Conservation (phyloP, 768 basidiomycete genomes). For the Auricularia sp. region DNA sequence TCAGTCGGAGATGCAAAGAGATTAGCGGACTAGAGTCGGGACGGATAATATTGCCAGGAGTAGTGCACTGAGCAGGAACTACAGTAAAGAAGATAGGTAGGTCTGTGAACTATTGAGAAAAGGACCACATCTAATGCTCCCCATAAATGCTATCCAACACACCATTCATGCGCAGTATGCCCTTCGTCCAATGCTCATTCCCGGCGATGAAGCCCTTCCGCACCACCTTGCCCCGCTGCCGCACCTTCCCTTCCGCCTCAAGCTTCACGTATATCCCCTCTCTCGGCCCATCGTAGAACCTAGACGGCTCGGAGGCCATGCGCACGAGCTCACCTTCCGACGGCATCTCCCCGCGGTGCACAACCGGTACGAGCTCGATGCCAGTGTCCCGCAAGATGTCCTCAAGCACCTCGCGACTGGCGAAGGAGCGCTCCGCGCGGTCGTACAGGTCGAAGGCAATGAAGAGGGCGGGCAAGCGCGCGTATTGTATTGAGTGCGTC, state of each 20-base stretch:
- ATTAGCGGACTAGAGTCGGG: too few relatives aligned
- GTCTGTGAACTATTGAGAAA: too few relatives aligned
- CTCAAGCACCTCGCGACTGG: constrained; percentile 26
- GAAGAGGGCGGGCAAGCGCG: constrained; percentile 43
- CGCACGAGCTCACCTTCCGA: constrained; percentile 27
- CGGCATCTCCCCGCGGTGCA: constrained; percentile 34
- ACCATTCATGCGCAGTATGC: constrained; percentile 28
- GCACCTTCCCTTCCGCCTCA: constrained; percentile 31
- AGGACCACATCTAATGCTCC: constrained; percentile 18
- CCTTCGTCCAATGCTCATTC: constrained; percentile 50
- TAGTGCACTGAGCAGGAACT: too few relatives aligned
- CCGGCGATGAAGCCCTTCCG: constrained; percentile 52
- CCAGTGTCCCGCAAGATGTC: constrained; percentile 27
- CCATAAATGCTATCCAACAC: constrained; percentile 28
- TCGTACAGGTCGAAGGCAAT: constrained; percentile 54
- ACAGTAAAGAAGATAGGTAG: too few relatives aligned
- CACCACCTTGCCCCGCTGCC: constrained; percentile 44
- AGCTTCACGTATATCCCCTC: constrained; percentile 53
- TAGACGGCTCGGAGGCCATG: constrained; percentile 37
- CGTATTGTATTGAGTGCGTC: constrained; percentile 51
- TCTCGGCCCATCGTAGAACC: constrained; percentile 36
- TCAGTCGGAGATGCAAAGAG: too few relatives aligned
- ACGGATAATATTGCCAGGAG: too few relatives aligned
- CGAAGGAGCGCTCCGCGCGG: constrained; percentile 33
- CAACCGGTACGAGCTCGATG: constrained; percentile 33